A percentile compares a stretch with the other conserved stretches of the same genome.
Conservation (phyloP, 768 basidiomycete genomes). For the Leccinellum rugosiceps region DNA sequence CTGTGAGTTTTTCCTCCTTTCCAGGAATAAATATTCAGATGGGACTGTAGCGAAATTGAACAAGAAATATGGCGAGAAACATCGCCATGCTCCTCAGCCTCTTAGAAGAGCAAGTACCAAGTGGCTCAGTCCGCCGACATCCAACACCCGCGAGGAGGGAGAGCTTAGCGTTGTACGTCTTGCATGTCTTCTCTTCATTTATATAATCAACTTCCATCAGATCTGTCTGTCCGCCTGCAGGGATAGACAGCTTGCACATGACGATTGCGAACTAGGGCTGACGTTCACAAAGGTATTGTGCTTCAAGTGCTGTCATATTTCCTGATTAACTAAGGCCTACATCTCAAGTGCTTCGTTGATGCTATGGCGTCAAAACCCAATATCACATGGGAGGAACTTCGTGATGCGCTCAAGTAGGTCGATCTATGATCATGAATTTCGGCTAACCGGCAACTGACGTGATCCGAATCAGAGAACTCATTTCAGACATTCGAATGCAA, state of each 20-base stretch:
- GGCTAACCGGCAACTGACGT: neutral
- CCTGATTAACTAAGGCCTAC: neutral
- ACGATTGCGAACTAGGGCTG: constrained; percentile 13
- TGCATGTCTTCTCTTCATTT: neutral
- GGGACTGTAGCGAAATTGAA: constrained; percentile 4
- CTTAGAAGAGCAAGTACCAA: constrained; percentile 8
- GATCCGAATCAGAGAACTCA: constrained; percentile 4
- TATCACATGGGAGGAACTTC: constrained; percentile 22
- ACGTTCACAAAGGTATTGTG: constrained; percentile 27
- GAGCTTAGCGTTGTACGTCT: constrained; percentile 18
- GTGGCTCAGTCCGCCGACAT: constrained; percentile 3
- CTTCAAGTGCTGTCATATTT: neutral
- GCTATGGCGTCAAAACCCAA: constrained; percentile 4
- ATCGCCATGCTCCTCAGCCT: neutral
- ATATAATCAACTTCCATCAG: neutral
- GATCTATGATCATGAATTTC: neutral
- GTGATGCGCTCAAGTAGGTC: constrained; percentile 14
- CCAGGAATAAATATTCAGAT: neutral
- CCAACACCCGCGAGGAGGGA: constrained; percentile 3
- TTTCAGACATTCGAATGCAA: constrained; percentile 11
- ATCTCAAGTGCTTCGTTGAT: constrained; percentile 20
- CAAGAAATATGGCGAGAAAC: neutral
- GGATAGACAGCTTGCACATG: constrained; percentile 23
- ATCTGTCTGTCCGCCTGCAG: constrained; percentile 28
- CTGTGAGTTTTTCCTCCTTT: constrained; percentile 3